These are phyloP conservation scores for Trichosporon ovoides DNA, from an alignment of 1,284 basidiomycete genomes.

Conservation along the genomic window DNA sequence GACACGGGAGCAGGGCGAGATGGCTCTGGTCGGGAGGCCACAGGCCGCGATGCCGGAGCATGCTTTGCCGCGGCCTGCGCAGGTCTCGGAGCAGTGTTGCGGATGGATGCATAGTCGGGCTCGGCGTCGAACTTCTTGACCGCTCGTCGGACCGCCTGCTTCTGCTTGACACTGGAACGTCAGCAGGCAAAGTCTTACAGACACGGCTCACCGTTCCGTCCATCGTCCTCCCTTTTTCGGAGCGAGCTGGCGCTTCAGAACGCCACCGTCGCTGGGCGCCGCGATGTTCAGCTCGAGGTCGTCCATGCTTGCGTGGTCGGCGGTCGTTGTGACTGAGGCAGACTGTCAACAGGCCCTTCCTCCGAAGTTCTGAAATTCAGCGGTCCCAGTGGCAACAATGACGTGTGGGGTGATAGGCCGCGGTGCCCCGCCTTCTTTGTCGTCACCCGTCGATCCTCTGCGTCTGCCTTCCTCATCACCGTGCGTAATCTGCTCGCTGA, in stretches of 20 bases:
- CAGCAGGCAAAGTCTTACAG: neutral
- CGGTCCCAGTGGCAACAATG: neutral
- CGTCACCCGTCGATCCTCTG: conserved; percentile 1
- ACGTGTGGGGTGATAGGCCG: conserved; percentile 1
- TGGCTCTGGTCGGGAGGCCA: neutral
- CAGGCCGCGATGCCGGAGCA: neutral
- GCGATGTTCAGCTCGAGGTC: conserved; percentile 50
- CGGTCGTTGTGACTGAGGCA: neutral
- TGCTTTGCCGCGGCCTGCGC: neutral
- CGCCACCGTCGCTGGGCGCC: conserved; percentile 19
- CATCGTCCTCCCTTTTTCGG: conserved; percentile 67
- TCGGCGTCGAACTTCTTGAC: conserved; percentile 18
- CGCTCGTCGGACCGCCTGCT: conserved; percentile 31
- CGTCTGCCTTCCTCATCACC: neutral
- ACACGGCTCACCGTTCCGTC: conserved; percentile 65
- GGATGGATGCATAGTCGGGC: neutral
- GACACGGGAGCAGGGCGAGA: neutral
- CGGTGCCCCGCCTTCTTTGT: conserved; percentile 6
- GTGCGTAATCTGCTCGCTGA: neutral
- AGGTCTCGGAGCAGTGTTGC: neutral
- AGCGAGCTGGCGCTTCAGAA: conserved; percentile 20
- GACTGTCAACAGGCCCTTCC: neutral
- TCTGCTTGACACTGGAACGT: conserved; percentile 40
- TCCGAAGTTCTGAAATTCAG: neutral
- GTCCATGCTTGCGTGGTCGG: conserved; percentile 29